Evolutionary conservation across 306 rosid species (phyloP), one percentile per base, ranked within the genome.

Genomic region (Trifolium fragiferum): DNA sequence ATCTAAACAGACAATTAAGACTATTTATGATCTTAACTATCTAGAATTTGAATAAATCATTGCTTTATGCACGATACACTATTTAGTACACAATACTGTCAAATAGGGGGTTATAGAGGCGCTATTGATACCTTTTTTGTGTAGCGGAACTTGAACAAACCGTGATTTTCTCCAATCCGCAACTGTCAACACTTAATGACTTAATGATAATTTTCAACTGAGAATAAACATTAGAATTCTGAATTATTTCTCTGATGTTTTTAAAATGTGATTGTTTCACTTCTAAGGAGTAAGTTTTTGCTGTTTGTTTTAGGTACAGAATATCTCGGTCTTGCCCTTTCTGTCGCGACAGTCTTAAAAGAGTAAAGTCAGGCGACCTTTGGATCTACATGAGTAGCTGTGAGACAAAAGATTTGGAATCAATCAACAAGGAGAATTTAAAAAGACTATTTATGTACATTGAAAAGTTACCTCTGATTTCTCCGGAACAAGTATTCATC

Each of bases 321-420:
- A 84, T 86, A 65, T 90, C 97, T 7, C 84, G 84, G 21, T 93
- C 98, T 2, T 93, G 98, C 80, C 98, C 98, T 72, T 93, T 93
- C 84, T 93, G 98, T 62, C 97, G 98, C 43, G 91, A 86, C 80
- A 73, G 87, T 83, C 96, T 93, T 50, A 84, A 76, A 66, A 79
- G 95, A 60, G 90, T 89, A 7, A 83, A 93, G 75, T 87, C 98
- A 7, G 78, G 89, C 44, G 98, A 93, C 58, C 97, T 93, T 14
- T 93, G 98, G 98, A 86, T 93, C 75, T 90, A 78, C 82, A 81
- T 81, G 57, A 81, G 82, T 82, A 81, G 57, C 85, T 68, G 43
- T 35, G 98, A 89, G 16, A 82, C 87, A 43, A 79, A 61, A 16
- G 96, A 90, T 70, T 70, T 87, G 78, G 66, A 86, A 74, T 70